phyloP scores from a whole-genome alignment of 257 asterid species.

The Nicotiana noctiflora region DNA sequence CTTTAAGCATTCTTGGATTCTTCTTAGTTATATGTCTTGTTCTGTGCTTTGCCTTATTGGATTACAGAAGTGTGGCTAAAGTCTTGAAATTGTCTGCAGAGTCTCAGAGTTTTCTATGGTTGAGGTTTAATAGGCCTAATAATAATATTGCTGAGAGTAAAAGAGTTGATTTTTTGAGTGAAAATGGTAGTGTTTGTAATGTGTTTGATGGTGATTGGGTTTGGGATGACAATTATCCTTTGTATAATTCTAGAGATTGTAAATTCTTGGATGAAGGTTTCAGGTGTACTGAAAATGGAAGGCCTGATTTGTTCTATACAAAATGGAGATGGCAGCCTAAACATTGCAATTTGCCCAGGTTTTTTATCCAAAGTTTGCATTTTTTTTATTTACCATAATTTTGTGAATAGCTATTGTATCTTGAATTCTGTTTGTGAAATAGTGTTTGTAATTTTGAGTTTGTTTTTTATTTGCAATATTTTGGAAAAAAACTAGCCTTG shows the following conservation, averaged over 20 bases:
- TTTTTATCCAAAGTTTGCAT: neutral
- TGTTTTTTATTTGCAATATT: neutral
- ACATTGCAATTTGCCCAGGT: constrained; percentile 90
- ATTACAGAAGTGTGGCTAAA: constrained; percentile 47
- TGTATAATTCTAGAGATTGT: constrained; percentile 72
- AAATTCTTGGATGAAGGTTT: constrained; percentile 80
- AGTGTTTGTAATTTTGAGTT: neutral
- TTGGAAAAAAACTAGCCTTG: neutral
- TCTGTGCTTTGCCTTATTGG: constrained; percentile 56
- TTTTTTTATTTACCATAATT: constrained; percentile 5
- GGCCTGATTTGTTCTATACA: constrained; percentile 90
- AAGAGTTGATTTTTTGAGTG: constrained; percentile 58
- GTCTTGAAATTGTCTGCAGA: constrained; percentile 41
- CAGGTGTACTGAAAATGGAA: constrained; percentile 81
- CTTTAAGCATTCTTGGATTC: constrained; percentile 65
- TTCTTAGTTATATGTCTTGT: constrained; percentile 40
- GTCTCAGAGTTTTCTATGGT: constrained; percentile 57
- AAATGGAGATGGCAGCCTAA: constrained; percentile 99
- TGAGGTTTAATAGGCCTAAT: constrained; percentile 32
- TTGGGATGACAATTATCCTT: constrained; percentile 89
- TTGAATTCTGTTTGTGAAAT: neutral
- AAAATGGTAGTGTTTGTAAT: constrained; percentile 49
- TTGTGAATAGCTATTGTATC: neutral
- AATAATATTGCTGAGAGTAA: constrained; percentile 10
- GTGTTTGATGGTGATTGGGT: constrained; percentile 96